Conservation (phyloP, 164 flowering plant species). For the Stephania yunnanensis region DNA sequence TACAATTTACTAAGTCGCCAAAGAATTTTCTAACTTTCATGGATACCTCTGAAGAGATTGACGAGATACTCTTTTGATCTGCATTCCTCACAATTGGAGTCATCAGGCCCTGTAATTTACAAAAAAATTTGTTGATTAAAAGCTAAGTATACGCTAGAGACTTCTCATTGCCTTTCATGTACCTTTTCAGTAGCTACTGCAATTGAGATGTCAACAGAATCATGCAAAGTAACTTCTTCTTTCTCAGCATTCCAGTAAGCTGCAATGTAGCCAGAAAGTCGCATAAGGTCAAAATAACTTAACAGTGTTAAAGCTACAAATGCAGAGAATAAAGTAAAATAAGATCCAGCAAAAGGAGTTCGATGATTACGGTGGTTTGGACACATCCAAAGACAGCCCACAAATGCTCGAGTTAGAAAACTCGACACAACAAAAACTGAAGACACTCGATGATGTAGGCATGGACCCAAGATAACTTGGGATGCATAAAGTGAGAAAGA, state of each 20-base stretch:
- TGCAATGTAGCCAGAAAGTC: constrained; percentile 22
- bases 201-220: constrained; percentile 85
- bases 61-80: constrained; percentile 81
- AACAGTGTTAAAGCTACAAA: not conserved
- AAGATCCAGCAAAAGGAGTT: no score
- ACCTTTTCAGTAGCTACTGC: constrained; percentile 99
- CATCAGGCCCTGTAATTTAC: constrained; percentile 77
- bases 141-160: not conserved
- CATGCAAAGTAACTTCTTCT: constrained; percentile 55
- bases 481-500: no score
- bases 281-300: constrained; percentile 2
- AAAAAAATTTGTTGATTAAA: constrained; percentile 1
- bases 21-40: not conserved
- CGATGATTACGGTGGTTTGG: no score
- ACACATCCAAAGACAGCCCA: no score
- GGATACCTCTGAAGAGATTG: constrained; percentile 82
- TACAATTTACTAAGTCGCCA: not conserved
- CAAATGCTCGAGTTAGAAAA: no score
- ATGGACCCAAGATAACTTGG: no score
- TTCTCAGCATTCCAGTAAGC: constrained; percentile 81
- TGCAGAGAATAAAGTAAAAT: not conserved
- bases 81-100: constrained; percentile 95
- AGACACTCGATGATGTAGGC: no score
- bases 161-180: constrained; percentile 6
- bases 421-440: no score